A percentile compares a stretch with the other conserved stretches of the same genome.
Evolutionary conservation across 2,329 filamentous ascomycete species (phyloP).

Genomic region (Curvularia hawaiiensis): DNA sequence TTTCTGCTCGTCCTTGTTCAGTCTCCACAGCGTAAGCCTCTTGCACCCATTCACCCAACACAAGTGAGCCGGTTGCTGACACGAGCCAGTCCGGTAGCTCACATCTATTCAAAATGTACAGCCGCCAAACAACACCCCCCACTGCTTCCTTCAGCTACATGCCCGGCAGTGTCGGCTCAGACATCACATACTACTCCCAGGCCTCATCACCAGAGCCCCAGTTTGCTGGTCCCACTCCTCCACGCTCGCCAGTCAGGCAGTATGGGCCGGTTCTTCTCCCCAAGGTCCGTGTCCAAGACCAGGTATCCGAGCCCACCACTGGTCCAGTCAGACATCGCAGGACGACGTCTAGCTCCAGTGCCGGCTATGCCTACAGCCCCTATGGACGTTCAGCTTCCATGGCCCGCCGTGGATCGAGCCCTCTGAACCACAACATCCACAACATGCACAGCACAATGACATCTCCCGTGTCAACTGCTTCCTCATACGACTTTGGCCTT

Average conservation of each 20-base stretch:
- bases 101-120: constrained; percentile 46
- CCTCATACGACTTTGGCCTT: constrained; percentile 46
- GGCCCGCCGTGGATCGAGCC: constrained; percentile 54
- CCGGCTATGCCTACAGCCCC: constrained; percentile 52
- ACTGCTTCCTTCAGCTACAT: constrained; percentile 45
- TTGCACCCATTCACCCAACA: neutral
- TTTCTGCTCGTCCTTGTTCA: constrained; percentile 18
- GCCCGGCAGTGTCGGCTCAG: constrained; percentile 54
- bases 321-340: constrained; percentile 62
- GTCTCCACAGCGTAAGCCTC: constrained; percentile 40
- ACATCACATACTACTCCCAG: constrained; percentile 66
- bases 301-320: constrained; percentile 68
- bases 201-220: constrained; percentile 71
- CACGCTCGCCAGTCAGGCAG: constrained; percentile 73
- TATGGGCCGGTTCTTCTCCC: constrained; percentile 81
- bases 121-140: constrained; percentile 54
- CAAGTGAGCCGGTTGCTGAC: constrained; percentile 18
- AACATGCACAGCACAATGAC: constrained; percentile 46
- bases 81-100: constrained; percentile 45
- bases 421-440: constrained; percentile 45
- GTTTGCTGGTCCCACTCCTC: constrained; percentile 72
- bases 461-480: constrained; percentile 51
- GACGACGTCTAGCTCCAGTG: constrained; percentile 57
- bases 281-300: constrained; percentile 85
- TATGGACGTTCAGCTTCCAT: constrained; percentile 55